Percentiles rank a stretch among this genome's conserved stretches.
Conservation (phyloP, 805 yeast species). For the Metschnikowia cubensis region DNA sequence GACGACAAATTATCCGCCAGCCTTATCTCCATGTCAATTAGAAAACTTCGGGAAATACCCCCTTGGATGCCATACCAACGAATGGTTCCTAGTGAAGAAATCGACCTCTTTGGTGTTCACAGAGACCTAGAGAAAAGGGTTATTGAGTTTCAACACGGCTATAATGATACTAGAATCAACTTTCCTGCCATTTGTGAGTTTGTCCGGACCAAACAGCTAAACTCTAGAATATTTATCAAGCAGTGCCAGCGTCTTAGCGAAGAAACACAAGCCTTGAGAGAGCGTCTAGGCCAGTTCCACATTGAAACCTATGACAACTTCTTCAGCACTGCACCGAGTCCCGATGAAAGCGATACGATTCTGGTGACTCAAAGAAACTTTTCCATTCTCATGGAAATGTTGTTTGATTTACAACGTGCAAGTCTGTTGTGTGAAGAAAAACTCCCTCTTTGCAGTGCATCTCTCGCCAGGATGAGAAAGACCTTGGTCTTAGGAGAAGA, state of each 20-base stretch:
- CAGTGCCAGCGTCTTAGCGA: constrained; percentile 2
- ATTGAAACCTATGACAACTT: not conserved
- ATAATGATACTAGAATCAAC: not conserved
- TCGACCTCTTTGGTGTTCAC: constrained; percentile 1
- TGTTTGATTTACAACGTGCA: not conserved
- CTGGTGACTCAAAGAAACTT: not conserved
- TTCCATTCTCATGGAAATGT: not conserved
- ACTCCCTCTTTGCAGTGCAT: not conserved
- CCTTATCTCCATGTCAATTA: not conserved
- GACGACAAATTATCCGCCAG: not conserved
- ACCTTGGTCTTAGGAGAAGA: not conserved
- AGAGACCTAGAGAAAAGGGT: constrained; percentile 5
- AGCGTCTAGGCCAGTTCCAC: not conserved
- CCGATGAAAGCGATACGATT: not conserved
- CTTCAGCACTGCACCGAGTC: not conserved
- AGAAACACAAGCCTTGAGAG: constrained; percentile 1
- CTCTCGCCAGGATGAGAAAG: not conserved
- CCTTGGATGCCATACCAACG: not conserved
- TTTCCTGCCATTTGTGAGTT: not conserved
- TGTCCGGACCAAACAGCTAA: constrained; percentile 6
- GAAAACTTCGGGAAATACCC: not conserved
- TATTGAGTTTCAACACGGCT: constrained; percentile 1
- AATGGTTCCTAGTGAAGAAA: not conserved
- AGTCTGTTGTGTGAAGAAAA: not conserved
- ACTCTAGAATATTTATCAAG: constrained; percentile 5